Evolutionary conservation across 2,329 filamentous ascomycete species (phyloP).

Genomic region (Bipolaris sorokiniana): DNA sequence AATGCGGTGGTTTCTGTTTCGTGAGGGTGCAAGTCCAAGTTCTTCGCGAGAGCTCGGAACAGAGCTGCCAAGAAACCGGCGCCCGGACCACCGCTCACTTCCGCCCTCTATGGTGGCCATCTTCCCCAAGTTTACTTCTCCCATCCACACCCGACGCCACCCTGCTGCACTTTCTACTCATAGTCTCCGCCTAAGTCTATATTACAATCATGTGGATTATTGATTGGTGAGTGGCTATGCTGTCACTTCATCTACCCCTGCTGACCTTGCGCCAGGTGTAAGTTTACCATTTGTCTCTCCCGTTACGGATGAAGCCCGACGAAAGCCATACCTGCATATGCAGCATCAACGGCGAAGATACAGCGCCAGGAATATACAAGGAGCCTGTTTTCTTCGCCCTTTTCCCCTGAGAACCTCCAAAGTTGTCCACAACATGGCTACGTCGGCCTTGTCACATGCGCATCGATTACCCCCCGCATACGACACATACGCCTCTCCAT

Average conservation of each 20-base stretch:
- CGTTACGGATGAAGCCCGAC: slow-evolving; percentile 3
- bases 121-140: slow-evolving; percentile 14
- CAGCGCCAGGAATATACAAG: not conserved
- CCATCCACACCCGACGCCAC: slow-evolving; percentile 2
- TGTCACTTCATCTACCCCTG: not conserved
- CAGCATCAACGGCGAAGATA: not conserved
- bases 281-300: slow-evolving; percentile 21
- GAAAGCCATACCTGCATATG: not conserved
- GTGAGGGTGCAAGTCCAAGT: slow-evolving; percentile 52
- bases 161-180: not conserved
- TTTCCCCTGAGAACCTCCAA: not conserved
- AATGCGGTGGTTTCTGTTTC: slow-evolving; percentile 52
- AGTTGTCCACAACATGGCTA: not conserved
- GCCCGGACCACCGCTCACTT: slow-evolving; percentile 6
- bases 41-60: slow-evolving; percentile 29
- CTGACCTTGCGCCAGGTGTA: slow-evolving; percentile 40
- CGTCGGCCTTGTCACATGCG: slow-evolving; percentile 3
- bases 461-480: not conserved
- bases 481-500: not conserved
- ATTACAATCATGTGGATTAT: slow-evolving; percentile 77
- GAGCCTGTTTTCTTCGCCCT: no score
- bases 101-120: slow-evolving; percentile 11
- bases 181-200: slow-evolving; percentile 2
- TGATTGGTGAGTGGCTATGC: slow-evolving; percentile 69
- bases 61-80: slow-evolving; percentile 15